A percentile compares a stretch with the other conserved stretches of the same genome.
These are phyloP conservation scores for Medakamo hakoo DNA, from an alignment of 139 green algal species.

Conservation along the genomic window DNA sequence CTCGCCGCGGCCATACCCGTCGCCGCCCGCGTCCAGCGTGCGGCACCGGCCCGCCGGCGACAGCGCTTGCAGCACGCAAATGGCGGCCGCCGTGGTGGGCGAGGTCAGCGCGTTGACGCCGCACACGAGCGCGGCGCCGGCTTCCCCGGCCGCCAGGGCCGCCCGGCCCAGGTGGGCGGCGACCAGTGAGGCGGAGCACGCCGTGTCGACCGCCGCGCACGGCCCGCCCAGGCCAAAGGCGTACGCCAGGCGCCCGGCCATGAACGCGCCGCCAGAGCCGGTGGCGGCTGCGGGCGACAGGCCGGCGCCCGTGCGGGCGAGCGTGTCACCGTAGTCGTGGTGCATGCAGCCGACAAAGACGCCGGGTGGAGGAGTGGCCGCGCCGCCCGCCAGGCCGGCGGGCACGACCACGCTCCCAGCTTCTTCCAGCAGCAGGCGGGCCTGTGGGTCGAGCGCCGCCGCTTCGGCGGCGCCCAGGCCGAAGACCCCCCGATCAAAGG, in stretches of 20 bases:
- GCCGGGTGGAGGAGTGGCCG: background rate
- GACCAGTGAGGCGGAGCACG: slow-evolving; percentile 76
- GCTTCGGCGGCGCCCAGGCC: slow-evolving; percentile 10
- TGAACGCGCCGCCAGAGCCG: slow-evolving; percentile 19
- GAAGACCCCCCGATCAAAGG: slow-evolving; percentile 2
- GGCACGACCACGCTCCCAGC: background rate
- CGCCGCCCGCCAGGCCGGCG: background rate
- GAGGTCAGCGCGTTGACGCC: slow-evolving; percentile 20
- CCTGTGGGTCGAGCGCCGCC: slow-evolving; percentile 21
- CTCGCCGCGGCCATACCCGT: slow-evolving; percentile 38
- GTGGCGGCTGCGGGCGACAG: slow-evolving; percentile 13
- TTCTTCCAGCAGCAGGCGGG: slow-evolving; percentile 20
- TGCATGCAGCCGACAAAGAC: background rate
- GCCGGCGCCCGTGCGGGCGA: slow-evolving; percentile 2
- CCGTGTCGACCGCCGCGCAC: slow-evolving; percentile 35
- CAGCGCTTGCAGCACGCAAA: slow-evolving; percentile 13
- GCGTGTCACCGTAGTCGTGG: slow-evolving; percentile 1
- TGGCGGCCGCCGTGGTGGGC: slow-evolving; percentile 14
- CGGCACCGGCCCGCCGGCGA: slow-evolving; percentile 24
- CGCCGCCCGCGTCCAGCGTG: slow-evolving; percentile 23
- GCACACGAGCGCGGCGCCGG: slow-evolving; percentile 8
- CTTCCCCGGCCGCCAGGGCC: slow-evolving; percentile 12
- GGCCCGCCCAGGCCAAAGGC: slow-evolving; percentile 25
- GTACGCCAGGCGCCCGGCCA: slow-evolving; percentile 34
- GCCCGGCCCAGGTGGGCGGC: slow-evolving; percentile 34